phyloP scores from a whole-genome alignment of 208 protist genomes.

The Jaenimonas drosophilae region DNA sequence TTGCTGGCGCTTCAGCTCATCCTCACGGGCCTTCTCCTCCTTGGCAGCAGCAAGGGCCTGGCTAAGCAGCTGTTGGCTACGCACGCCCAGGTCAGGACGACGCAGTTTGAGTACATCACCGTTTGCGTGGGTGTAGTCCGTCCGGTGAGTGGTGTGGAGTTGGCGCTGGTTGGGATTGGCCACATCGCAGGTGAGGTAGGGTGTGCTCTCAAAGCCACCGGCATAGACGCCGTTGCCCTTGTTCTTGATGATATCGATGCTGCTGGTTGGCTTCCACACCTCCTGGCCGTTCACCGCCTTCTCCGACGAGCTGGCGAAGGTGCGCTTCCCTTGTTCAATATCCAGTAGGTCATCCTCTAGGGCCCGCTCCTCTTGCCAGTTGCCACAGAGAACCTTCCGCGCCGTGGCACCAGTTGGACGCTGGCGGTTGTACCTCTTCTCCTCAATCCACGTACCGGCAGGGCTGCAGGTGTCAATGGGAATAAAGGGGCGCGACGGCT shows the following conservation, averaged over 20 bases:
- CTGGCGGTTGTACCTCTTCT: constrained; percentile 80
- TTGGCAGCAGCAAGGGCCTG: constrained; percentile 39
- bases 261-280: constrained; percentile 21
- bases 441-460: constrained; percentile 74
- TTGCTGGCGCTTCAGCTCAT: constrained; percentile 7
- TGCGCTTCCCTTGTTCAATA: constrained; percentile 5
- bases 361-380: constrained; percentile 78
- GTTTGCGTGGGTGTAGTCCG: constrained; percentile 51
- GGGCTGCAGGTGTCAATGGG: constrained; percentile 86
- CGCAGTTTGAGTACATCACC: constrained; percentile 37
- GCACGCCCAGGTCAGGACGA: constrained; percentile 56
- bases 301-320: constrained; percentile 1
- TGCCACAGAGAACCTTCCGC: constrained; percentile 80
- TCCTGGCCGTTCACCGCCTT: constrained; percentile 4
- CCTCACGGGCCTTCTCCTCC: constrained; percentile 19
- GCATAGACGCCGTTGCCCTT: constrained; percentile 31
- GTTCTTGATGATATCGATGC: constrained; percentile 50
- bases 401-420: constrained; percentile 23
- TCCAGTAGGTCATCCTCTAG: constrained; percentile 68
- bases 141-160: constrained; percentile 51
- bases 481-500: constrained; percentile 53
- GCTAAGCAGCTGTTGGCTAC: constrained; percentile 44
- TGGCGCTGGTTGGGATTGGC: constrained; percentile 29
- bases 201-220: constrained; percentile 61
- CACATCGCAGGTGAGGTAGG: constrained; percentile 59